Conservation (phyloP, 1,284 basidiomycete genomes). For the Boletus smithii region DNA sequence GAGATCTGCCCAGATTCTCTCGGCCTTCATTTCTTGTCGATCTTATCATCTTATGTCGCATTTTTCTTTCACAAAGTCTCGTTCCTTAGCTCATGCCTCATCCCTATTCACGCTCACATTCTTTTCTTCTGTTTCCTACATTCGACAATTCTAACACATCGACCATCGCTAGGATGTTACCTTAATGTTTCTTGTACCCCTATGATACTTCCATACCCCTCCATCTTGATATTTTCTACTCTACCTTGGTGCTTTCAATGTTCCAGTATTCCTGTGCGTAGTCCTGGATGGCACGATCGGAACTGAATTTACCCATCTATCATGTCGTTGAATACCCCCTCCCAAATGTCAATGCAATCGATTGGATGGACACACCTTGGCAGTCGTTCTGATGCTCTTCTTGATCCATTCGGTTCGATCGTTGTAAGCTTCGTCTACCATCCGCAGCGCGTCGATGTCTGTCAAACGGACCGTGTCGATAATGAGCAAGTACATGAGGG, state of each 20-base stretch:
- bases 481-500: too few relatives aligned
- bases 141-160: conserved; percentile 6
- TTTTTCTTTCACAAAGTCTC: too few relatives aligned
- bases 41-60: conserved; percentile 3
- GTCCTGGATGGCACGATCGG: conserved; percentile 85
- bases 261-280: conserved; percentile 85
- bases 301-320: conserved; percentile 93
- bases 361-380: conserved; percentile 48
- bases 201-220: conserved; percentile 8
- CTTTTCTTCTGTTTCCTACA: conserved; percentile 1
- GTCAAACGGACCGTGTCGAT: too few relatives aligned
- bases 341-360: not conserved
- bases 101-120: conserved; percentile 4
- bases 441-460: conserved; percentile 77
- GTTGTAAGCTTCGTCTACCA: conserved; percentile 84
- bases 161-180: conserved; percentile 11
- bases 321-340: conserved; percentile 12
- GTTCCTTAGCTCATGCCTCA: not conserved
- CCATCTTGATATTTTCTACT: conserved; percentile 13
- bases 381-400: conserved; percentile 83
- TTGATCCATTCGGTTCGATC: conserved; percentile 85
- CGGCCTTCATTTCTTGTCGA: too few relatives aligned
- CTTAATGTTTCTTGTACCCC: conserved; percentile 10
- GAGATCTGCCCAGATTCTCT: not conserved
- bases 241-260: conserved; percentile 47